phyloP scores from a whole-genome alignment of 164 flowering plant genomes.

The Cinnamomum chago region DNA sequence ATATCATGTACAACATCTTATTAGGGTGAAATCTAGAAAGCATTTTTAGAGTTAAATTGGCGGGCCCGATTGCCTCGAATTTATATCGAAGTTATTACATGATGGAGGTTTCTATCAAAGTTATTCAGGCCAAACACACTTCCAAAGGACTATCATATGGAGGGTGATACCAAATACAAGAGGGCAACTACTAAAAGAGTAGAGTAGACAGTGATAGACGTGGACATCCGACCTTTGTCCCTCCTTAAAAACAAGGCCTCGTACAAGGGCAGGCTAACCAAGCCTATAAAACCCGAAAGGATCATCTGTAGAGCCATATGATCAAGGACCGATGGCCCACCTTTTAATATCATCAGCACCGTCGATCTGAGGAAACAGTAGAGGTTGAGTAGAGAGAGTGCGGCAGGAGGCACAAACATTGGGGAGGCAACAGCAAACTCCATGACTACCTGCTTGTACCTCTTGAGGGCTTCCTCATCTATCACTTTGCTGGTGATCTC shows the following conservation, averaged over 20 bases:
- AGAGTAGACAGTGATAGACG: constrained; percentile 20
- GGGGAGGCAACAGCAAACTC: constrained; percentile 39
- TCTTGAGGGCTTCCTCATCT: constrained; percentile 30
- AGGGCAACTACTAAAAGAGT: background rate
- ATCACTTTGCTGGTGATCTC: constrained; percentile 35
- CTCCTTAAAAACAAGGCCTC: constrained; percentile 28
- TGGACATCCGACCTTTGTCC: constrained; percentile 29
- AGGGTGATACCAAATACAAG: constrained; percentile 10
- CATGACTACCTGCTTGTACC: constrained; percentile 42
- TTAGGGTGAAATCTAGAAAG: no score
- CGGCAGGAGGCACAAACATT: constrained; percentile 30
- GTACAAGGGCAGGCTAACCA: constrained; percentile 24
- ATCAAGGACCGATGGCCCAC: constrained; percentile 7
- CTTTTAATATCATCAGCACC: background rate
- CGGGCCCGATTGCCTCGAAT: no score
- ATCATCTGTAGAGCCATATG: constrained; percentile 20
- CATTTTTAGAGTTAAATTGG: no score
- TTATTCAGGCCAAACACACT: background rate
- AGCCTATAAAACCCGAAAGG: constrained; percentile 21
- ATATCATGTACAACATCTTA: no score
- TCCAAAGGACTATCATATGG: constrained; percentile 6
- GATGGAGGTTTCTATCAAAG: background rate
- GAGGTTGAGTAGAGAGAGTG: constrained; percentile 33
- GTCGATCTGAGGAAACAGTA: constrained; percentile 13
- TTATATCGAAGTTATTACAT: background rate